Evolutionary conservation across 116 monocot species (phyloP), one percentile per base, ranked within the genome.

Genomic region (Zostera marina): DNA sequence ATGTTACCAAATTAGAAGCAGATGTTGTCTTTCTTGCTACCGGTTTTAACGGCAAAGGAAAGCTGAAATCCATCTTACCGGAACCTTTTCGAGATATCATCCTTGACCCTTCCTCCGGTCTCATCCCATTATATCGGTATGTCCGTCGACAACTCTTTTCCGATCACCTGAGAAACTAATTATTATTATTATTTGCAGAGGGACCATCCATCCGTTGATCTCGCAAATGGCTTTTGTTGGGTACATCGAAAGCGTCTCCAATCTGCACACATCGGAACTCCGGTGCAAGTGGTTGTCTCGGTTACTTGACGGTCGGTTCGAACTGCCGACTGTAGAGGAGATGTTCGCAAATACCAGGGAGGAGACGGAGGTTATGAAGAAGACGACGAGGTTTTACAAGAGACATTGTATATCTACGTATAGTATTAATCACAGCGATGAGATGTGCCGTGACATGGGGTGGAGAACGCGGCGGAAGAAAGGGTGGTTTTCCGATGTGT

Each of bases 391-490:
- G 63, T 92, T 92, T 74, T 87, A 81, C 62, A 76, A 76, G 49
- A 78, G 92, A 45, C 83, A 87, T 51, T 92, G 92, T 76, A 87
- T 92, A 70, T 92, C 92, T 9, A 92, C 87, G 14, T 92, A 67
- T 63, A 92, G 92, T 71, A 92, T 92, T 68, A 77, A 79, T 46
- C 87, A 92, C 78, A 87, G 84, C 56, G 92, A 92, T 52, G 84
- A 74, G 47, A 92, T 92, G 47, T 92, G 92, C 47, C 56, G 61
- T 13, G 92, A 92, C 66, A 87, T 92, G 83, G 92, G 92, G 0
- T 87, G 78, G 76, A 48, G 54, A 3, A 20, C 74, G 0, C 79
- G 78, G 87, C 75, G 87, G 62, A 92, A 92, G 66, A 54, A 53
- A n/a, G 74, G 52, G 54, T 92, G 87, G 87, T 21, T 92, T 20